Evolutionary conservation across 1,139 yeast genomes (phyloP).

Genomic region (Hansenula lynferdii): DNA sequence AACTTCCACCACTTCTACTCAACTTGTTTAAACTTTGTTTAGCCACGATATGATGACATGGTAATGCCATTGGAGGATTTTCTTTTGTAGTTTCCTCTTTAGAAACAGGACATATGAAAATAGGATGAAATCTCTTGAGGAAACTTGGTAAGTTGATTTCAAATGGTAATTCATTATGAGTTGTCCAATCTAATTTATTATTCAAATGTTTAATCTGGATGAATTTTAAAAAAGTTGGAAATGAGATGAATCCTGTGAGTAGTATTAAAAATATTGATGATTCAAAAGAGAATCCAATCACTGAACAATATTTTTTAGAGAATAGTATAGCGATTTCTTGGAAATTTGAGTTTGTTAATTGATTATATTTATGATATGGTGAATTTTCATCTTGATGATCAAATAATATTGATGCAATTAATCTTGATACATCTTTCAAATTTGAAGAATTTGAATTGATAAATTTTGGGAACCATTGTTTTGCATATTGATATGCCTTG

Average conservation of each 20-base stretch:
- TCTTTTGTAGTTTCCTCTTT: conserved; percentile 68
- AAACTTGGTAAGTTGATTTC: conserved; percentile 49
- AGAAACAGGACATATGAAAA: conserved; percentile 87
- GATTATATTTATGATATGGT: conserved; percentile 32
- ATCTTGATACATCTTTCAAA: conserved; percentile 44
- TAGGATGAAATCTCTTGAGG: conserved; percentile 63
- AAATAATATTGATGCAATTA: conserved; percentile 46
- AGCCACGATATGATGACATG: conserved; percentile 61
- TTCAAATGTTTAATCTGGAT: conserved; percentile 39
- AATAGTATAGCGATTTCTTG: conserved; percentile 48
- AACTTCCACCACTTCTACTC: conserved; percentile 34
- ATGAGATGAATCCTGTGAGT: conserved; percentile 65
- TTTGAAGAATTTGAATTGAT: conserved; percentile 5
- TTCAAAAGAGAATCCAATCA: conserved; percentile 59
- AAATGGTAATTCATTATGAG: conserved; percentile 53
- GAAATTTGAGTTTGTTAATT: conserved; percentile 27
- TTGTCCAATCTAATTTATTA: conserved; percentile 52
- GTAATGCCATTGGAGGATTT: conserved; percentile 59
- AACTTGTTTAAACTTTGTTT: conserved; percentile 41
- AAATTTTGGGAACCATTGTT: conserved; percentile 12
- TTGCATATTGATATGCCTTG: conserved; percentile 14
- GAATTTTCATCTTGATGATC: conserved; percentile 30
- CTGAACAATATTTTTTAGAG: conserved; percentile 62
- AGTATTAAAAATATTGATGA: conserved; percentile 67
- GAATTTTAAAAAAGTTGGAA: conserved; percentile 70